Conservation (phyloP, 495 filamentous ascomycete species). For the Aspergillus sparsus region DNA sequence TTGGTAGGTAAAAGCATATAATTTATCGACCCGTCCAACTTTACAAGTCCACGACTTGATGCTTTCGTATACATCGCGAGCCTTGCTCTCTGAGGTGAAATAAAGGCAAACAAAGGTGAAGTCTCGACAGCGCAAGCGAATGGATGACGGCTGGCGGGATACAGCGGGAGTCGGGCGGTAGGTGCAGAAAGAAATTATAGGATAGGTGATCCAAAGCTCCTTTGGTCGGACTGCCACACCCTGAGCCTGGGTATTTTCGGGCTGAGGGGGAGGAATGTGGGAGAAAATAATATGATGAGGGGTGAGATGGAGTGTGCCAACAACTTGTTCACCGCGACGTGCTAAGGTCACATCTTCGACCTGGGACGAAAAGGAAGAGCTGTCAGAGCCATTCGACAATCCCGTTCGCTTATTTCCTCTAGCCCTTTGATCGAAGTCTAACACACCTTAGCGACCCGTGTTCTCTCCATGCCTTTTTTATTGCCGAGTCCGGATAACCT, state of each 20-base stretch:
- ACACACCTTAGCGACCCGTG: constrained; percentile 57
- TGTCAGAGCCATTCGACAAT: constrained; percentile 6
- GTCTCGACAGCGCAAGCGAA: constrained; percentile 87
- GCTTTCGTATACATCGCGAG: constrained; percentile 84
- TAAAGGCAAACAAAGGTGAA: constrained; percentile 92
- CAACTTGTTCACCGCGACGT: constrained; percentile 59
- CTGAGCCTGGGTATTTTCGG: constrained; percentile 37
- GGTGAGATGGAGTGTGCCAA: constrained; percentile 63
- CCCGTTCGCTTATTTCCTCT: neutral
- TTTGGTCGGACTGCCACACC: constrained; percentile 51
- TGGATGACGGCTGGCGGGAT: constrained; percentile 73
- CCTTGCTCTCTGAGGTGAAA: constrained; percentile 71
- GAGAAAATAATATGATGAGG: constrained; percentile 68
- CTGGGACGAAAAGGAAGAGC: constrained; percentile 26
- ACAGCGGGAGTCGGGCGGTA: constrained; percentile 69
- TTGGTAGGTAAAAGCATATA: constrained; percentile 86
- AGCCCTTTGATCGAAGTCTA: neutral
- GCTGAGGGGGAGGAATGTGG: constrained; percentile 41
- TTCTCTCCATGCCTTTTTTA: constrained; percentile 55
- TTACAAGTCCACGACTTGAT: constrained; percentile 82
- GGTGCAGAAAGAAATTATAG: constrained; percentile 77
- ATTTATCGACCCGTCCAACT: constrained; percentile 79
- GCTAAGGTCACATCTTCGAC: constrained; percentile 66
- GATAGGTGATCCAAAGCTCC: constrained; percentile 92
- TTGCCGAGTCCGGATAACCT: constrained; percentile 40